Base-by-base conservation (phyloP, 441 rosid genomes). In the Eutrema salsugineum region DNA sequence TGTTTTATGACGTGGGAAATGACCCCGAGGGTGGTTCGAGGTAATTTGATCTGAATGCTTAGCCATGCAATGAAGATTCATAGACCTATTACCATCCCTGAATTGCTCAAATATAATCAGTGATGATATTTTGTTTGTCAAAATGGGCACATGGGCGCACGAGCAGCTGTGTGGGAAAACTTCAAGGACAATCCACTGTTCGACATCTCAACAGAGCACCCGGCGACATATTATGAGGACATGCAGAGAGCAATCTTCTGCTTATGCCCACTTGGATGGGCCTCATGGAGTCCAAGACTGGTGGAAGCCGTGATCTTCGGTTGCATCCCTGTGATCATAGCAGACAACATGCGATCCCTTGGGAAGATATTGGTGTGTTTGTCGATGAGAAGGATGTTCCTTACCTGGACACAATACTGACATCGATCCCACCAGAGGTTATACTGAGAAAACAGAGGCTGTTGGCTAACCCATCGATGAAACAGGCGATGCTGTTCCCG, bases 11-110 rank as follows among this genome's bases (percentile, higher is more conserved):
- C 54, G 91, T 88, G 27, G 91, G 91, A 68, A 88, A 88, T 75
- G 94, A 88, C 64, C 94, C 94, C 9, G 94, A 88, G 77, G 94
- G 94, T 47, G 94, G 94, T 70, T 88, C 94, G 33, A 86, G 93
- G 91, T 88, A 83, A 71, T 42, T 46, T 50, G 6, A 6, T 33
- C 2, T 12, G 12, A 30, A 50, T 30, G 4, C 58, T 62, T 24
- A 32, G 4, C 65, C 11, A 58, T 66, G 15, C 47, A 11, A 11
- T 54, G 30, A 33, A 17, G 22, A 30, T 35, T 9, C 63, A 54
- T 47, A 3, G 1, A 19, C 9, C 15, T 11, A 43, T 44, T 33
- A 8, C 27, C 14, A 54, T 22, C 57, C 16, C 20, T 15, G 6
- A 46, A n/a, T n/a, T 24, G 14, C n/a, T 42, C 71, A n/a, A n/a